Conservation (phyloP, 148 eudicot genomes). For the Rhododendron vialii region DNA sequence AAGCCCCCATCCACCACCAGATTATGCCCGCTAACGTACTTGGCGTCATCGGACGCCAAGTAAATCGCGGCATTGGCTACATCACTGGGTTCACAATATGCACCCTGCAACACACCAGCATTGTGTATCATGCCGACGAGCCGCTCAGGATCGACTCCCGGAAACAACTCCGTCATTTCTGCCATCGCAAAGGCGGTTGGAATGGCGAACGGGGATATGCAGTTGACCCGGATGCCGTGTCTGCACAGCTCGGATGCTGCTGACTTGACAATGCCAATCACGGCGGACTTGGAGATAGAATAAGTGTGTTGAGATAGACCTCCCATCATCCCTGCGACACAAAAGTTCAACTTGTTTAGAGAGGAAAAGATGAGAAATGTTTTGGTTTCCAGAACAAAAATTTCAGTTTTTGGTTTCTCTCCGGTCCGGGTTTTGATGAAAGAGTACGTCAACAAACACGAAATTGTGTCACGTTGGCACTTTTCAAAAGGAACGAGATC, state of each 20-base stretch:
- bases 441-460: too few species aligned
- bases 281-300: conserved; percentile 50
- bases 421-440: too few species aligned
- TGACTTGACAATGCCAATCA: conserved; percentile 60
- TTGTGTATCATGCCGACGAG: conserved; percentile 34
- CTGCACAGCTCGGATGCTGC: conserved; percentile 53
- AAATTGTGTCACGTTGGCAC: too few species aligned
- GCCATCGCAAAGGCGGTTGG: conserved; percentile 64
- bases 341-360: background rate
- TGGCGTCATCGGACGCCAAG: conserved; percentile 78
- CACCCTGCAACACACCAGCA: conserved; percentile 45
- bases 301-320: conserved; percentile 78
- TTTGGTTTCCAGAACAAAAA: too few species aligned
- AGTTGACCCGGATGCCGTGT: conserved; percentile 72
- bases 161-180: conserved; percentile 40
- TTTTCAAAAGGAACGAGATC: too few species aligned
- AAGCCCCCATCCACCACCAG: conserved; percentile 83
- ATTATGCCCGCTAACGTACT: conserved; percentile 74
- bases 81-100: conserved; percentile 50
- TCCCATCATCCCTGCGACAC: conserved; percentile 33
- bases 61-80: conserved; percentile 78
- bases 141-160: conserved; percentile 36
- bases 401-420: too few species aligned
- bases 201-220: conserved; percentile 69
- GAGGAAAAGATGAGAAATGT: background rate